phyloP scores from a whole-genome alignment of 257 asterid species.

The Nicotiana otophora region DNA sequence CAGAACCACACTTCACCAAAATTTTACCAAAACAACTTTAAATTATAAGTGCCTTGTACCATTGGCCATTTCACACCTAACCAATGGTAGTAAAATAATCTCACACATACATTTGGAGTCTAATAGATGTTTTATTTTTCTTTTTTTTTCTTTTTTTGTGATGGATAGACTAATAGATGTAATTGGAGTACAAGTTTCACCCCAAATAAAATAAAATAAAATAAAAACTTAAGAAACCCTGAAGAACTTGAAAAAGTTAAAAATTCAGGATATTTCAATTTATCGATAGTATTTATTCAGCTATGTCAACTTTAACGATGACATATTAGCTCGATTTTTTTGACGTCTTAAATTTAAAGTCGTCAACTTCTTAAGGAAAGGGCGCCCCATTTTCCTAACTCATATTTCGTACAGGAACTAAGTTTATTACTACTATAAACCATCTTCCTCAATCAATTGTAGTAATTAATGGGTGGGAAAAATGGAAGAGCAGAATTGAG shows the following conservation, averaged over 20 bases:
- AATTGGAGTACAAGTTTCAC: not conserved
- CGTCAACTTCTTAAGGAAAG: not conserved
- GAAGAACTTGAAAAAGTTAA: not conserved
- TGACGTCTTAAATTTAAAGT: not conserved
- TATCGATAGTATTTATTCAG: not conserved
- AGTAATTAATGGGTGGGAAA: not conserved
- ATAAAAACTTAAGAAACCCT: not conserved
- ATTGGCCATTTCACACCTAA: not conserved
- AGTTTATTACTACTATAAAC: not conserved
- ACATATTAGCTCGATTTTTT: not conserved
- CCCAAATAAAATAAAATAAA: no score
- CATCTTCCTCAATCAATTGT: not conserved
- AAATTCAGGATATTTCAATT: not conserved
- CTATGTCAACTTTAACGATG: not conserved
- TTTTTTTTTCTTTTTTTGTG: no score
- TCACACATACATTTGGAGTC: not conserved
- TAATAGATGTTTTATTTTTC: no score
- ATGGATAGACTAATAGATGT: not conserved
- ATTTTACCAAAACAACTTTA: not conserved
- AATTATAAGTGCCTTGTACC: not conserved
- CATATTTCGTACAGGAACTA: not conserved
- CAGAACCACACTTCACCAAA: not conserved
- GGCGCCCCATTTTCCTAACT: not conserved
- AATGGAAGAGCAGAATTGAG: slow-evolving; percentile 9
- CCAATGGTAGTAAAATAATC: not conserved